Evolutionary conservation across 2,329 filamentous ascomycete species (phyloP), one percentile per base, ranked within the genome.

Genomic region (Cytospora leucostoma): DNA sequence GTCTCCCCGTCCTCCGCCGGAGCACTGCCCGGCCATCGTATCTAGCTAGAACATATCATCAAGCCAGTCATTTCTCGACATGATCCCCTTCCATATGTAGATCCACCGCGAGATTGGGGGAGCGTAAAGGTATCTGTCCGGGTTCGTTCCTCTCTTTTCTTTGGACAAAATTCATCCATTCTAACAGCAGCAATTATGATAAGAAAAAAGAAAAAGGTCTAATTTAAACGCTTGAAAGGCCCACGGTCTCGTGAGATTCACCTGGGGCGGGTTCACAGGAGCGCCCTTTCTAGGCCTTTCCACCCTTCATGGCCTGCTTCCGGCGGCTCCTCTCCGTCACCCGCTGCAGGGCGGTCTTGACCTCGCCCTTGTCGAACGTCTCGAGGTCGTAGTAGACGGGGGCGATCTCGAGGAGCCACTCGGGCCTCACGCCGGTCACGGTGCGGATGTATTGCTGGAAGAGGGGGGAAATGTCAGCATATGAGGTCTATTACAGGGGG

Each of bases 381-480:
- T 88, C 83, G 12, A 97, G 76, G 71, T 99, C 92, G 76, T 97
- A 99, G 78, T 99, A 99, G 19, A 84, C 86, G 2, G 93, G 93
- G 5, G 95, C 93, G 68, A 98, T 96, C 76, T 99, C 95, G 77
- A 98, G 74, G 66, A 99, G 80, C 95, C 95, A 99, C 77, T 99
- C 95, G 0, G 94, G 91, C 74, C 91, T 90, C 61, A 99, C 89
- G 35, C 91, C 88, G 13, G 93, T 98, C 55, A 97, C 92, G 0
- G 92, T 97, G 63, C 96, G 87, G 71, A 99, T 94, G 76, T 97
- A 99, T 79, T 98, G 96, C 84, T 99, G 97, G 10, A 40, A 33
- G 12, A 12, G 4, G 27, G 27, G 27, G 27, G 8, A 19, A 2
- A 12, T 21, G 54, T 64, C 21, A 64, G 62, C 54, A 62, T 4